Evolutionary conservation across 73 alveolate genomes (phyloP).

Genomic region (Paramecium caudatum): DNA sequence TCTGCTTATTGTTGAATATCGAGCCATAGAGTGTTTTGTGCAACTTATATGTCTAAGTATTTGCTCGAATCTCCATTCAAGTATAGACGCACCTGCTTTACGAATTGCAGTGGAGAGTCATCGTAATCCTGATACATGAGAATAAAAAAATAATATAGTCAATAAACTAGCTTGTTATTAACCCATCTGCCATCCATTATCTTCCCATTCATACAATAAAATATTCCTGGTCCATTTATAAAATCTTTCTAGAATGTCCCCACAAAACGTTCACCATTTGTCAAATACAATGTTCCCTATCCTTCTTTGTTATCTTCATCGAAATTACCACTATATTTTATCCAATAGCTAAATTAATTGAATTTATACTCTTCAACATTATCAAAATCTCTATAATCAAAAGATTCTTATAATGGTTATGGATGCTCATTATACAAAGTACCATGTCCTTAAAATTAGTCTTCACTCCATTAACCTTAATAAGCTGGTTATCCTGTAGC

Average conservation of each 20-base stretch:
- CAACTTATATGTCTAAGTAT: conserved; percentile 19
- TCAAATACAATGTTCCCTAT: conserved; percentile 65
- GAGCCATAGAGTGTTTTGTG: conserved; percentile 14
- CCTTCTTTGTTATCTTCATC: conserved; percentile 76
- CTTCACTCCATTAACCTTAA: conserved; percentile 76
- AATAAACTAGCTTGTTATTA: conserved; percentile 63
- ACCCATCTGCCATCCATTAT: conserved; percentile 74
- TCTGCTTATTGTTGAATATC: conserved; percentile 7
- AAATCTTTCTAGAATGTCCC: conserved; percentile 75
- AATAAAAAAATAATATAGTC: no score
- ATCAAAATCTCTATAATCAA: conserved; percentile 74
- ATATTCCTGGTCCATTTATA: conserved; percentile 76
- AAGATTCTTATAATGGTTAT: conserved; percentile 25
- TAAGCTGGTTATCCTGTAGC: conserved; percentile 77
- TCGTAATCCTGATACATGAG: conserved; percentile 57
- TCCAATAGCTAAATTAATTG: conserved; percentile 43
- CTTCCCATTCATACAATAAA: conserved; percentile 72
- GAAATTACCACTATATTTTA: conserved; percentile 69
- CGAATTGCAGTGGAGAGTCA: conserved; percentile 28
- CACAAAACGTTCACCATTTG: conserved; percentile 76
- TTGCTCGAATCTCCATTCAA: conserved; percentile 58
- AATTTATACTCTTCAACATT: conserved; percentile 73
- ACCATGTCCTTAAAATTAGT: conserved; percentile 74
- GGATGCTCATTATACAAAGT: conserved; percentile 75
- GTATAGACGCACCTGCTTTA: conserved; percentile 32